Base-by-base conservation (phyloP, 345 rosid species). In the Punica granatum region DNA sequence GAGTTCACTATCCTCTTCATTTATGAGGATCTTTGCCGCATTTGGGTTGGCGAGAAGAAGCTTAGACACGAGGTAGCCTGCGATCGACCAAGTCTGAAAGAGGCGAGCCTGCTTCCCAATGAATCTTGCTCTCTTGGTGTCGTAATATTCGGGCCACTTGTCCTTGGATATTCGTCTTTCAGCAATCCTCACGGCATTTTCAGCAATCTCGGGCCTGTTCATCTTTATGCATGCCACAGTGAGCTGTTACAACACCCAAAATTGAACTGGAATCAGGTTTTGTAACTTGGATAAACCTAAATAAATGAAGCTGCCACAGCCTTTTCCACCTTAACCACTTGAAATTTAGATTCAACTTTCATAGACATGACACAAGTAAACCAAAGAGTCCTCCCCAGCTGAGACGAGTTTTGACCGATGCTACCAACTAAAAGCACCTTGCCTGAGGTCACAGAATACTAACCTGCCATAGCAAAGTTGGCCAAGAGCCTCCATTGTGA, bases 401-500 rank as follows among this genome's bases (percentile, higher is more conserved):
- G 44, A 13, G 14, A 41, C 44, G 14, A 41, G 44, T n/a, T 1
- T 11, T 11, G 44, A 7, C 53, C 16, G 15, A 54, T 67, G 8
- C 46, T 11, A 51, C 14, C 70, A 2, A 49, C 19, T 26, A 36
- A 67, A 46, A 21, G 39, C 31, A 34, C 16, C 25, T 15, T 53
- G 59, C 1, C 31, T 25, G 2, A 23, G n/a, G 21, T 62, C 23
- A 51, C 11, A 66, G 33, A 43, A 54, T 63, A 81, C 92, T 76
- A 74, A 92, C 98, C 98, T 89, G 97, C 97, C 98, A 90, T 66
- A 92, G 86, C 81, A 92, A 72, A 68, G 97, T 92, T 71, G 98
- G 97, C 96, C 97, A 92, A 46, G 97, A 75, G 53, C 98, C 98
- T 70, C 86, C 98, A 73, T 92, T 92, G 82, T 90, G 97, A 73